Percentiles rank a stretch among this genome's conserved stretches.
Evolutionary conservation across 2,329 filamentous ascomycete genomes (phyloP).

Genomic region (Trichoderma arundinaceum): DNA sequence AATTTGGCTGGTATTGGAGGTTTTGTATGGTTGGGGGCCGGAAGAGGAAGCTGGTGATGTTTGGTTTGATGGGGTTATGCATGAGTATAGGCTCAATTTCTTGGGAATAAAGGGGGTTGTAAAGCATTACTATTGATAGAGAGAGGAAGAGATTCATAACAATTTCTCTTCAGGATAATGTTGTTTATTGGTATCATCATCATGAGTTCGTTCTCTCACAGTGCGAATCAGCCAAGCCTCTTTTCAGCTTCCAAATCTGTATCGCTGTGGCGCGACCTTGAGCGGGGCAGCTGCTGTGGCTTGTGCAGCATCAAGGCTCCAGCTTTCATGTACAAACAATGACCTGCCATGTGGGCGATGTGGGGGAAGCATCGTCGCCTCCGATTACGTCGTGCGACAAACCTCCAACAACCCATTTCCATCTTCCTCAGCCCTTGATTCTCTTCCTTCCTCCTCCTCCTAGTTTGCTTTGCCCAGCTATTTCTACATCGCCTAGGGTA

Average conservation of each 20-base stretch:
- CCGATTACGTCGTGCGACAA: conserved; percentile 15
- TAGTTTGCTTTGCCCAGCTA: not conserved
- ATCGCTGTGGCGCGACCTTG: conserved; percentile 39
- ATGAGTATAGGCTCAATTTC: no score
- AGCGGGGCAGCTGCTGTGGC: conserved; percentile 29
- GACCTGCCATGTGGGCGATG: conserved; percentile 4
- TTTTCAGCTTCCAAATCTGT: conserved; percentile 20
- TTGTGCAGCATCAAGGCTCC: conserved; percentile 15
- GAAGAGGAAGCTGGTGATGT: not conserved
- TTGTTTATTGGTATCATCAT: no score
- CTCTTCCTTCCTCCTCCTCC: not conserved
- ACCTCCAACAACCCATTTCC: not conserved
- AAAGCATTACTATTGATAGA: not conserved
- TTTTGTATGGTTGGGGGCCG: not conserved
- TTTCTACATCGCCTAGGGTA: not conserved
- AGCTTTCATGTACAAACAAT: conserved; percentile 15
- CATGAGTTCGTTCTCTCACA: not conserved
- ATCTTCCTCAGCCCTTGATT: not conserved
- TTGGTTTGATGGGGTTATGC: no score
- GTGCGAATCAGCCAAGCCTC: not conserved
- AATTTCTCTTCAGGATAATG: no score
- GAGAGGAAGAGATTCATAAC: no score
- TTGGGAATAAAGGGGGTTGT: no score
- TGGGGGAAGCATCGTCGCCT: conserved; percentile 27
- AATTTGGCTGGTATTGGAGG: not conserved